Base-by-base conservation (phyloP, 1,139 yeast genomes). In the Yamadazyma sp. region DNA sequence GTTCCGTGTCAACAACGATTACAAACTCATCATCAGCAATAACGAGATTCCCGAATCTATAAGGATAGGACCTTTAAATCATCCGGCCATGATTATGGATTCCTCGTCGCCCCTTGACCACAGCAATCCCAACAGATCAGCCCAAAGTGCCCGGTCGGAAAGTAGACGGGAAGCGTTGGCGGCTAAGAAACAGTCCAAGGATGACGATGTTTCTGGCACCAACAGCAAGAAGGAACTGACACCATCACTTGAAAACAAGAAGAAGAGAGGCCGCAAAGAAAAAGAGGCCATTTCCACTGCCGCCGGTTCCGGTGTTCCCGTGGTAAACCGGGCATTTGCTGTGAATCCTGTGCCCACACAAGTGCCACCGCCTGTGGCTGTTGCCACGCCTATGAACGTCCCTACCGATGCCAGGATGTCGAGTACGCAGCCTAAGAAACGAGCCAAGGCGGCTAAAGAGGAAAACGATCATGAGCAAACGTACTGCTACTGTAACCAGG, bases 401-500 rank as follows among this genome's bases (percentile, higher is more conserved):
- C 14, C 44, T 20, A 57, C 45, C 12, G 38, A 31, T 4, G 45
- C 55, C 5, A 43, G 56, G 32, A 49, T 54, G 2, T 35, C 47
- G 10, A 56, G 60, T 9, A 59, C 62, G 3, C 45, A 43, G 26
- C 51, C 47, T 3, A 63, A 60, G 47, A 64, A 62, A 54, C 49
- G 62, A 46, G 57, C 63, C 11, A 56, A 56, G 37, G 37, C 30
- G 15, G 55, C 54, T 34, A 65, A 64, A 26, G 66, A 61, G 18
- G 67, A 61, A 12, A 32, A 45, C 16, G 47, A 43, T 31, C 61
- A 59, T 34, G 96, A 92, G 56, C 96, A 95, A 1, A 79, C 92
- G 3, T 92, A 92, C 59, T 92, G 98, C 62, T 88, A 88, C 63
- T 92, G 98, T 67, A 88, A 89, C 59, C 96, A 90, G 58, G 95